These are phyloP conservation scores for Zizania palustris DNA, from an alignment of 202 grass and related monocot species.

Conservation along the genomic window DNA sequence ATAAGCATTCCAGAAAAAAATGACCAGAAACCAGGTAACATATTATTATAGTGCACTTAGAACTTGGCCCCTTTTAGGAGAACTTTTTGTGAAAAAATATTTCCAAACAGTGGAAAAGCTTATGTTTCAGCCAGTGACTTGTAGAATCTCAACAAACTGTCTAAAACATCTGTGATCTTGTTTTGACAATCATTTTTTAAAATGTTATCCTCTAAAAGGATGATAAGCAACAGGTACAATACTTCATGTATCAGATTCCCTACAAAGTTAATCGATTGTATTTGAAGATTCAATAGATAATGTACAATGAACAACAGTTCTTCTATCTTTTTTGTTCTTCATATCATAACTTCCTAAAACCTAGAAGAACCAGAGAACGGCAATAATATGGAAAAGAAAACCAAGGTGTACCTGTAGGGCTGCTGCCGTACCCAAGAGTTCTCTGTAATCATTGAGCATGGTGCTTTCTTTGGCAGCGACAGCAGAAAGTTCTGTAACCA, in stretches of 20 bases:
- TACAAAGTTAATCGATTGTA: constrained; percentile 11
- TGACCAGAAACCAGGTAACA: constrained; percentile 1
- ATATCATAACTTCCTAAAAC: not conserved
- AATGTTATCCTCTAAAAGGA: too few species aligned
- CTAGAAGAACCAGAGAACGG: constrained; percentile 8
- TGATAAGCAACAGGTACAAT: too few species aligned
- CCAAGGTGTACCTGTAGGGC: constrained; percentile 59
- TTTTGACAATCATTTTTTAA: constrained; percentile 6
- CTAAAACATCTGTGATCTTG: constrained; percentile 8
- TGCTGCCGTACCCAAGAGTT: constrained; percentile 66
- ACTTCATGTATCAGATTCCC: not conserved
- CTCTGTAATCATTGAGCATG: constrained; percentile 80
- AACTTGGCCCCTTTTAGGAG: too few species aligned
- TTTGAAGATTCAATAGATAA: constrained; percentile 6
- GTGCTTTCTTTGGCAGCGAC: constrained; percentile 75
- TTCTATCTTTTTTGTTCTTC: too few species aligned
- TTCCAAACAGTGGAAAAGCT: not conserved
- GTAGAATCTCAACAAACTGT: not conserved
- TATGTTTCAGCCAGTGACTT: constrained; percentile 7
- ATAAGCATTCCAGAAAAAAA: not conserved
- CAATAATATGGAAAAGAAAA: constrained; percentile 11
- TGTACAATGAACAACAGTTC: not conserved
- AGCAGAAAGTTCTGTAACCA: constrained; percentile 78
- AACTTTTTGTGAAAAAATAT: not conserved
- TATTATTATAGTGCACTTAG: not conserved